phyloP scores from a whole-genome alignment of 2,329 filamentous ascomycete species.

The Fusarium compactum region DNA sequence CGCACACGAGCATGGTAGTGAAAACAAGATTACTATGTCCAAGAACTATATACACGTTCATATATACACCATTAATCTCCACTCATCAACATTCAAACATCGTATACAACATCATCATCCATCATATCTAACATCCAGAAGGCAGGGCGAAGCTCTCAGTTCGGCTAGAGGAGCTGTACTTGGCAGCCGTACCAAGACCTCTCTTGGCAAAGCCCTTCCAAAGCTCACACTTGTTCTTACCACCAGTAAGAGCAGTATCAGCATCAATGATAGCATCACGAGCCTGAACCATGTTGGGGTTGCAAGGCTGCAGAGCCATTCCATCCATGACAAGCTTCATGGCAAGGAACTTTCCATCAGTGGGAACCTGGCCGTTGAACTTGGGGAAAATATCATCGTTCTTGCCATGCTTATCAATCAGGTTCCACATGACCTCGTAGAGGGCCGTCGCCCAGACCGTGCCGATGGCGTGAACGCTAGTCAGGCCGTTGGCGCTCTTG shows the following conservation, averaged over 20 bases:
- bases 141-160: slow-evolving; percentile 51
- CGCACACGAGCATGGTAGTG: no score
- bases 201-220: slow-evolving; percentile 69
- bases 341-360: slow-evolving; percentile 63
- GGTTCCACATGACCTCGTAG: slow-evolving; percentile 69
- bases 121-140: slow-evolving; percentile 37
- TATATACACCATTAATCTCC: background rate
- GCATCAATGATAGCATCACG: slow-evolving; percentile 68
- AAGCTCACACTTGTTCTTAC: slow-evolving; percentile 63
- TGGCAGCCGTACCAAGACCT: slow-evolving; percentile 60
- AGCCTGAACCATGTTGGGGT: slow-evolving; percentile 64
- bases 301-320: slow-evolving; percentile 68
- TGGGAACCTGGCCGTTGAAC: slow-evolving; percentile 61
- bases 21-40: background rate
- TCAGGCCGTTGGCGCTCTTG: slow-evolving; percentile 54
- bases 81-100: background rate
- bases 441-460: slow-evolving; percentile 56
- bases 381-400: slow-evolving; percentile 57
- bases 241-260: slow-evolving; percentile 63
- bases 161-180: slow-evolving; percentile 45
- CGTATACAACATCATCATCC: background rate
- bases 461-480: slow-evolving; percentile 61
- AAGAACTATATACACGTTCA: slow-evolving; percentile 5
- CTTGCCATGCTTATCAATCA: slow-evolving; percentile 68
- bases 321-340: slow-evolving; percentile 66